Evolutionary conservation across 345 rosid genomes (phyloP), one percentile per base, ranked within the genome.

Genomic region (Rhodamnia rubescens): DNA sequence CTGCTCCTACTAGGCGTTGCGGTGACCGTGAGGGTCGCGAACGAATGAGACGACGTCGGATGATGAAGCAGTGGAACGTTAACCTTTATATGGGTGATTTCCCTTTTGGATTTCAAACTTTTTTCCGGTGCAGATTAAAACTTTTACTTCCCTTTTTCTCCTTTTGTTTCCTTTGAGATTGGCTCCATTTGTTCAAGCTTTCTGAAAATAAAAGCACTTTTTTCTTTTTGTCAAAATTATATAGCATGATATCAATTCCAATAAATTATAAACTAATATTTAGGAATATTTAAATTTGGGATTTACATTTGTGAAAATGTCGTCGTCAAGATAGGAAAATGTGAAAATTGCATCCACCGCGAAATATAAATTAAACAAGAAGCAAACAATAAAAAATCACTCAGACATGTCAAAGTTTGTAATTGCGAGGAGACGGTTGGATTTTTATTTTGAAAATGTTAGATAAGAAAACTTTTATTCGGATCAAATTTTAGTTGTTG

Each of bases 401-500:
- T 22, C 3, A 14, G 18, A 29, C 5, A 61, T 10, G 36, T 1
- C 0, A 0, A 0, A 7, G 0, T 59, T 59, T 6, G 7, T 59
- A 6, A 29, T 0, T 13, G 29, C 1, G 0, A 64, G 14, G 26
- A 29, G 22, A 29, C 1, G 0, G 4, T 64, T 54, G 22, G 11
- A 2, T 36, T 36, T 32, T 69, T 36, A 69, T 32, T 69, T 69
- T 32, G 47, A 32, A 44, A 32, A 21, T 8, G 1, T 32, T 69
- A 18, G 47, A 61, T 2, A 61, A 61, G 29, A 21, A 8, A 61
- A 61, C 11, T 0, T 61, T 61, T 1, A 27, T 32, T 69, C 44
- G 11, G 0, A 32, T 24, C 44, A 69, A 69, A 16, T 18, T 69
- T 69, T 32, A 18, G 24, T 18, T 32, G 24, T 4, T 8, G 0